Conservation (phyloP, 805 yeast species). For the Starmerella cellae region DNA sequence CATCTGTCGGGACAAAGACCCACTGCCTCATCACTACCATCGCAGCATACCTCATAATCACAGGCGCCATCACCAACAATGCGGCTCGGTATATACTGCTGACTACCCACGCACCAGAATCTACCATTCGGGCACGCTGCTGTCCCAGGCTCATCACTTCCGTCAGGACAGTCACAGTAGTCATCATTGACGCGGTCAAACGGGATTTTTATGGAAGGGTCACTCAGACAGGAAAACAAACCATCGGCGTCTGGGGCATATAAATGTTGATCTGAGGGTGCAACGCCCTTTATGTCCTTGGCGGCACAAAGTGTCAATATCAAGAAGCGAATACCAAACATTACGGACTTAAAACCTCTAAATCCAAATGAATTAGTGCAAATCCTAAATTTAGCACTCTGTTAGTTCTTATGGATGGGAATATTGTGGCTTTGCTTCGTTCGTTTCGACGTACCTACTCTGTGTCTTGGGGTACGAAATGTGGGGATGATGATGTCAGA, state of each 20-base stretch:
- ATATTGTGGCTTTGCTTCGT: too few relatives aligned
- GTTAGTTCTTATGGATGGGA: too few relatives aligned
- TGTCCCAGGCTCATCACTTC: constrained; percentile 94
- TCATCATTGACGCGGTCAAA: constrained; percentile 66
- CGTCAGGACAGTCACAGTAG: constrained; percentile 94
- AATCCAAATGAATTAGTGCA: too few relatives aligned
- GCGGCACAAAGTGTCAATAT: neutral
- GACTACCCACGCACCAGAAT: constrained; percentile 65
- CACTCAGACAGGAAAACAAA: constrained; percentile 55
- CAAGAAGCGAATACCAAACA: neutral
- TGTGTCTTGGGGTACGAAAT: too few relatives aligned
- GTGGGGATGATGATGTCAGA: too few relatives aligned
- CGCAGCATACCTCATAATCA: constrained; percentile 82
- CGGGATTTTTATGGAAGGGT: constrained; percentile 52
- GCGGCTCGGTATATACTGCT: constrained; percentile 48
- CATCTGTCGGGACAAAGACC: constrained; percentile 47
- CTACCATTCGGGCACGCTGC: constrained; percentile 50
- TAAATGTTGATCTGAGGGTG: constrained; percentile 15
- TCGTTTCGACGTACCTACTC: too few relatives aligned
- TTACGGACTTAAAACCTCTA: neutral
- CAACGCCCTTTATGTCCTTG: constrained; percentile 14
- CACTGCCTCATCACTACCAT: constrained; percentile 71
- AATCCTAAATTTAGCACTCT: too few relatives aligned
- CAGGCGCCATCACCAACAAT: constrained; percentile 83
- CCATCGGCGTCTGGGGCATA: constrained; percentile 43